A percentile compares a stretch with the other conserved stretches of the same genome.
Evolutionary conservation across 2,329 filamentous ascomycete species (phyloP).

Genomic region (Alternaria burnsii): DNA sequence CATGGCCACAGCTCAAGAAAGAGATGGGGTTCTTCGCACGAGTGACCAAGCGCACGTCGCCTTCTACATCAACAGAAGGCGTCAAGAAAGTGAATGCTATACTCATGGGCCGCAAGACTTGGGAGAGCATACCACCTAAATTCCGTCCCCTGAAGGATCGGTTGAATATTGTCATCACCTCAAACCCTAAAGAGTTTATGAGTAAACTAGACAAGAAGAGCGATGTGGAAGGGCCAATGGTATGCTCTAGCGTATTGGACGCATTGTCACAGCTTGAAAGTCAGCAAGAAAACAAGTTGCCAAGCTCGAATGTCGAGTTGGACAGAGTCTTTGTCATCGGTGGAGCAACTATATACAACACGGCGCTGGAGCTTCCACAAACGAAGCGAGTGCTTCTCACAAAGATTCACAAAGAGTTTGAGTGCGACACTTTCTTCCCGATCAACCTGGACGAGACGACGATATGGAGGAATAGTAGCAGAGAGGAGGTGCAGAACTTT

Average conservation of each 20-base stretch:
- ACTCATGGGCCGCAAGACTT: constrained; percentile 98
- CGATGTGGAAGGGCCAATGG: constrained; percentile 54
- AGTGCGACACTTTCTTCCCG: constrained; percentile 79
- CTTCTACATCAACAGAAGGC: constrained; percentile 8
- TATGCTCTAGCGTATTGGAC: constrained; percentile 64
- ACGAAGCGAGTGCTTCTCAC: constrained; percentile 74
- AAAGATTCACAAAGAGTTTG: constrained; percentile 72
- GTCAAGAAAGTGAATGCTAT: constrained; percentile 65
- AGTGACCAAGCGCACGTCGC: constrained; percentile 75
- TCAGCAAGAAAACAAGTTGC: constrained; percentile 1
- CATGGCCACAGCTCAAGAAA: constrained; percentile 86
- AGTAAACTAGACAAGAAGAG: constrained; percentile 8
- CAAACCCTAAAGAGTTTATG: constrained; percentile 44
- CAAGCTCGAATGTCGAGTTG: constrained; percentile 9
- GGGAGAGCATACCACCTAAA: constrained; percentile 82
- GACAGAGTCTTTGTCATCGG: constrained; percentile 81
- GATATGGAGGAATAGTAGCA: constrained; percentile 64
- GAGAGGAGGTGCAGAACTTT: constrained; percentile 67
- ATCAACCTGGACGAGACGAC: constrained; percentile 59
- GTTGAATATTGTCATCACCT: constrained; percentile 82
- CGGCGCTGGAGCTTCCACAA: constrained; percentile 68
- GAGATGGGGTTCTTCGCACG: constrained; percentile 97
- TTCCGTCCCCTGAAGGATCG: constrained; percentile 83
- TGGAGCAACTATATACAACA: constrained; percentile 83
- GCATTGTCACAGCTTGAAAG: constrained; percentile 18